phyloP scores from a whole-genome alignment of 495 filamentous ascomycete species.

The Venustampulla echinocandica region DNA sequence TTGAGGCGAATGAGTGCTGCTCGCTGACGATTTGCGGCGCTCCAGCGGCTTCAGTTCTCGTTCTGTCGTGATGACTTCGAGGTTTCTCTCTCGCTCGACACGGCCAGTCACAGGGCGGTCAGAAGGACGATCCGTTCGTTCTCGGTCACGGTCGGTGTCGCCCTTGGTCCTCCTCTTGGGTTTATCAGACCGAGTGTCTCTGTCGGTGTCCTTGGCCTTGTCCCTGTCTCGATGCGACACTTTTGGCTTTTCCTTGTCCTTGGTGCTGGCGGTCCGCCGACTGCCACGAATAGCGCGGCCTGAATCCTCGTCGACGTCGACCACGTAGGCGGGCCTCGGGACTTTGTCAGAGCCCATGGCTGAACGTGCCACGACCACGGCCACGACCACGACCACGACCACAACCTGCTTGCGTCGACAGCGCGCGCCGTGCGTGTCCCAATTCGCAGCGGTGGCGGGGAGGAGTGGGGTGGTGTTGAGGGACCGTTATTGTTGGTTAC shows the following conservation, averaged over 20 bases:
- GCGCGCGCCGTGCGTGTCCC: neutral
- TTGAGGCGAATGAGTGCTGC: constrained; percentile 10
- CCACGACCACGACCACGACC: no score
- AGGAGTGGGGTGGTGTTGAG: neutral
- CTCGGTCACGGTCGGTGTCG: neutral
- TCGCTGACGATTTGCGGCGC: constrained; percentile 13
- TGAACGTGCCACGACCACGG: constrained; percentile 4
- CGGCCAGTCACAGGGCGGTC: no score
- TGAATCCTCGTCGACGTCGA: constrained; percentile 40
- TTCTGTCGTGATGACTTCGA: constrained; percentile 4
- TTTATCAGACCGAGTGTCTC: constrained; percentile 3
- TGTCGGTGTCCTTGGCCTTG: no score
- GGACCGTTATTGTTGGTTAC: neutral
- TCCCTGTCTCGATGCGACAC: constrained; percentile 7
- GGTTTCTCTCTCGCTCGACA: constrained; percentile 1
- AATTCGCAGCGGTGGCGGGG: constrained; percentile 5
- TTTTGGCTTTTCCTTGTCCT: constrained; percentile 12
- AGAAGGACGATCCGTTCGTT: neutral
- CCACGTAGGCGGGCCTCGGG: constrained; percentile 31
- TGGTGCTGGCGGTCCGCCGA: constrained; percentile 26
- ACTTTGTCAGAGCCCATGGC: constrained; percentile 2
- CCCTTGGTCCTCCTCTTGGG: neutral
- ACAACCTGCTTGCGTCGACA: neutral
- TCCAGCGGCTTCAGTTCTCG: neutral
- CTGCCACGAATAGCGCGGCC: constrained; percentile 33